These are phyloP conservation scores for Heliamphora exappendiculata DNA, from an alignment of 148 eudicot genomes.

Conservation along the genomic window DNA sequence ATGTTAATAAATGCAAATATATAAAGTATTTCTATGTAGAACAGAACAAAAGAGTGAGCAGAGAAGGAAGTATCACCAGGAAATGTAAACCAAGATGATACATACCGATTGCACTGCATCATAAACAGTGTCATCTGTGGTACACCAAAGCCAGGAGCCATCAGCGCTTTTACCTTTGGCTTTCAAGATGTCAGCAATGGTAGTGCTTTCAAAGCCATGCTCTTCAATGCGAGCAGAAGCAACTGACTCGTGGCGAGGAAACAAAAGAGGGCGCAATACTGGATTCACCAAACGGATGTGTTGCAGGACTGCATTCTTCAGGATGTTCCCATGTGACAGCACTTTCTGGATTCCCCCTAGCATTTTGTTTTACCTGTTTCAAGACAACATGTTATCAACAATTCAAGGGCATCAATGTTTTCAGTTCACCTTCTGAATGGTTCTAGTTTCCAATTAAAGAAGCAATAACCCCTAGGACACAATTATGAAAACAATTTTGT, in stretches of 20 bases:
- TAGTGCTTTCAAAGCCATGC: slow-evolving; percentile 96
- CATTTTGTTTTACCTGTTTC: slow-evolving; percentile 40
- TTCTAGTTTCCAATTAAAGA: slow-evolving; percentile 3
- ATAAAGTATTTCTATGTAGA: background rate
- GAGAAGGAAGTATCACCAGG: background rate
- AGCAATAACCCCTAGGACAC: background rate
- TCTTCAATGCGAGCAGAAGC: slow-evolving; percentile 68
- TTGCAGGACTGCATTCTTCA: slow-evolving; percentile 68
- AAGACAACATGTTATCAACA: background rate
- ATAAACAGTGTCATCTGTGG: slow-evolving; percentile 82
- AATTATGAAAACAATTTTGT: background rate
- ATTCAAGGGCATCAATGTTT: background rate
- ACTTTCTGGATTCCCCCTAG: slow-evolving; percentile 63
- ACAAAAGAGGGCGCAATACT: slow-evolving; percentile 41
- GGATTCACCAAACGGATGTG: slow-evolving; percentile 62
- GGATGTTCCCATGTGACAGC: slow-evolving; percentile 41
- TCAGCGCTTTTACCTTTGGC: slow-evolving; percentile 86
- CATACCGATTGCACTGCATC: slow-evolving; percentile 96
- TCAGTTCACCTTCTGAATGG: background rate
- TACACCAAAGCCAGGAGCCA: slow-evolving; percentile 99
- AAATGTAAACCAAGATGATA: background rate
- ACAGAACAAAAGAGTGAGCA: background rate
- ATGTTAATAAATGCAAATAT: background rate
- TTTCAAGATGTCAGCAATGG: slow-evolving; percentile 73
- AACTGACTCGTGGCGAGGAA: slow-evolving; percentile 60